These are phyloP conservation scores for Fragaria ananassa DNA, from an alignment of 306 rosid genomes.

Conservation along the genomic window DNA sequence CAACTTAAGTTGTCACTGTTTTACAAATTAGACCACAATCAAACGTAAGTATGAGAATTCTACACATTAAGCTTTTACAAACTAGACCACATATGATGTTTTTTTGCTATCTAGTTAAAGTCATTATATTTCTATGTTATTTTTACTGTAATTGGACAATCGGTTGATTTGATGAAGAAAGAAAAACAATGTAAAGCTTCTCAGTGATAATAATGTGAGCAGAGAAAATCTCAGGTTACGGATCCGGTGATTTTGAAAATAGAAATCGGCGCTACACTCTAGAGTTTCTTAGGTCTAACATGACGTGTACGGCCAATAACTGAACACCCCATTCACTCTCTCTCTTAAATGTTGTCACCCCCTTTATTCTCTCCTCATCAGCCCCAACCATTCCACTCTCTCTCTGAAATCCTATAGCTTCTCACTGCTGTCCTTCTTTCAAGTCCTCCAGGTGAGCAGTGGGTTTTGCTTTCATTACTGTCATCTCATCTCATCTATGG, in stretches of 20 bases:
- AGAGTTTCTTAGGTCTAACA: background rate
- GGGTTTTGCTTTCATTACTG: background rate
- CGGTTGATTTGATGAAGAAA: no score
- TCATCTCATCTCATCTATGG: background rate
- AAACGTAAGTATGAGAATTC: no score
- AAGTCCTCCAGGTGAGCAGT: slow-evolving; percentile 4
- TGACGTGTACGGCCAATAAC: background rate
- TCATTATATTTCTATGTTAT: no score
- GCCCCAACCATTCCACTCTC: background rate
- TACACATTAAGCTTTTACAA: no score
- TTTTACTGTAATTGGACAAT: no score
- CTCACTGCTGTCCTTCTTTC: background rate
- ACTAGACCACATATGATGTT: no score
- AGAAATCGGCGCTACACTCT: slow-evolving; percentile 1
- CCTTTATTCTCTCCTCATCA: background rate
- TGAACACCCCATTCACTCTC: background rate
- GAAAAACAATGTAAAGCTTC: no score
- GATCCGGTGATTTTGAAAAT: slow-evolving; percentile 14
- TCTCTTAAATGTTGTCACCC: slow-evolving; percentile 8
- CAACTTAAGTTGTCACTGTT: no score
- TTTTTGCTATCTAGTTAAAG: no score
- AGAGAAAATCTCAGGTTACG: background rate
- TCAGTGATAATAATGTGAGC: no score
- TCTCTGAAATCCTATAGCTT: background rate
- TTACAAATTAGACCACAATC: no score